A percentile compares a stretch with the other conserved stretches of the same genome.
Conservation (phyloP, 495 filamentous ascomycete species). For the Penicillium ochrochloron region DNA sequence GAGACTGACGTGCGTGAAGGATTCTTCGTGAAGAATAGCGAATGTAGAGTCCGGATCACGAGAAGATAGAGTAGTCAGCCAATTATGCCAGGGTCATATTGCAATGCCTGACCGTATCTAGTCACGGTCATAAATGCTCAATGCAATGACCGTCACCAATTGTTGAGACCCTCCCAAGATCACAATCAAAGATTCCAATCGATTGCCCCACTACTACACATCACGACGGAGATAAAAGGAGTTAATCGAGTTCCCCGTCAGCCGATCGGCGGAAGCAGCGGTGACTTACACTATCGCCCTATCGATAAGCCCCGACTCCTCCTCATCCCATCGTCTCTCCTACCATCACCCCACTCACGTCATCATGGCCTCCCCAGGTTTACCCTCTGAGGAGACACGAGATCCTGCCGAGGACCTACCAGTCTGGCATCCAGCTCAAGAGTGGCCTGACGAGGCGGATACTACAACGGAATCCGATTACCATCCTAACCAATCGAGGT, state of each 20-base stretch:
- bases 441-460: constrained; percentile 51
- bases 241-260: neutral
- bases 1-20: constrained; percentile 8
- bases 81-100: no score
- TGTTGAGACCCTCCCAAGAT: no score
- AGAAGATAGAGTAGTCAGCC: neutral
- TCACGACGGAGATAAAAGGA: no score
- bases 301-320: constrained; percentile 40
- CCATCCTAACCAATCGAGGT: constrained; percentile 24
- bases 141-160: no score
- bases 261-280: constrained; percentile 15
- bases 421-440: constrained; percentile 44
- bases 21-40: constrained; percentile 16
- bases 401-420: constrained; percentile 12
- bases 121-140: neutral
- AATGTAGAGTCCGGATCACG: constrained; percentile 9
- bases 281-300: constrained; percentile 19
- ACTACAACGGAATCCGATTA: constrained; percentile 30
- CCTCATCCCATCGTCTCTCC: constrained; percentile 16
- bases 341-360: neutral
- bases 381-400: constrained; percentile 14
- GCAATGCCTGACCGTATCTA: neutral
- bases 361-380: constrained; percentile 25
- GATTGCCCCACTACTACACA: no score
- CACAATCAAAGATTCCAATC: no score